Base-by-base conservation (phyloP, 495 filamentous ascomycete genomes). In the Hyphodiscus hymeniophilus region DNA sequence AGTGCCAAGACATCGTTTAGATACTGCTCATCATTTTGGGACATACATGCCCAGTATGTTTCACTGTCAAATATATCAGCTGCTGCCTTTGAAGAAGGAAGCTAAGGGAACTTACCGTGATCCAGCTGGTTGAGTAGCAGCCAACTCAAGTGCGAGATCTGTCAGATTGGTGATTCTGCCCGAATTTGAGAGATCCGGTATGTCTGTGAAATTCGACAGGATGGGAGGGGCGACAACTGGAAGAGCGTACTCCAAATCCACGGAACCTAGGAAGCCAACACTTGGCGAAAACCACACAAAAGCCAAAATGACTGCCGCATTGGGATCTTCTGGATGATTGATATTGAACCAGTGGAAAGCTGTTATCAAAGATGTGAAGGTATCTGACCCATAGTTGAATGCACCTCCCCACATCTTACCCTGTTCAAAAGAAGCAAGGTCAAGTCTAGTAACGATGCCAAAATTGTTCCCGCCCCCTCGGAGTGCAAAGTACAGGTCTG, bases 401-500 rank as follows among this genome's bases (percentile, higher is more conserved):
- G 4, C 6, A 1, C 71, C 75, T 13, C 70, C 71, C 57, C 63
- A 73, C n/a, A 76, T 54, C 2, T 59, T 48, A 16, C 60, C 65
- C 8, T 56, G 54, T 5, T 64, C 56, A 40, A 75, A 73, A 0
- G 76, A 73, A 16, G 18, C 15, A 21, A 45, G 43, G 33, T 75
- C 67, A 33, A 69, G 72, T 15, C 65, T 63, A 1, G 76, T 77
- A 4, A 78, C 70, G 18, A 78, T 66, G 1, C 73, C 75, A 47
- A 74, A 75, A 54, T 78, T 77, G 50, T 60, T 68, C 2, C 60
- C 42, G 15, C 75, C 74, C 4, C 76, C 78, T 35, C 79, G 80
- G 1, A 80, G 66, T 3, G 76, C 76, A 48, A 55, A 60, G 60
- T 64, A 79, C 5, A 82, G 59, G 34, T 82, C 76, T 0, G 65